Base-by-base conservation (phyloP, 768 basidiomycete genomes). In the Lactifluus pinguis region DNA sequence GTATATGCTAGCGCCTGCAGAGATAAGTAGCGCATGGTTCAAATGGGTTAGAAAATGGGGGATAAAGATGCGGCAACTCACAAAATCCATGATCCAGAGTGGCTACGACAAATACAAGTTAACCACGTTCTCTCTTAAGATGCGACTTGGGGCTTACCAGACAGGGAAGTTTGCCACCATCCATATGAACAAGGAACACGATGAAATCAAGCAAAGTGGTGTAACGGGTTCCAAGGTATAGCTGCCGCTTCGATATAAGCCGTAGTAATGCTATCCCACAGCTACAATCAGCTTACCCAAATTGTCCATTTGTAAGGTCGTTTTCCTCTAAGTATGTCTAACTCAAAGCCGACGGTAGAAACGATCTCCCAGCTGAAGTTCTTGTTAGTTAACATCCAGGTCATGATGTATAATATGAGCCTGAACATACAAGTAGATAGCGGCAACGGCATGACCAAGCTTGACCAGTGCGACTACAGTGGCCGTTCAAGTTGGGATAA, bases 241-340 rank as follows among this genome's bases (percentile, higher is more conserved):
- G 19, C 45, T 47, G 15, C 32, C 32, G 32, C 11, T 47, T 25
- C 19, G 45, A 13, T 47, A 4, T 14, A 8, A 4, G 21, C 6
- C 45, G 13, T 47, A 9, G 9, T 4, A 19, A 13, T 47, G 25
- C 25, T 2, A 2, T 4, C 19, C 1, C 10, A 25, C 4, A 11
- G 10, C 4, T 25, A 14, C 21, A 25, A 47, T 3, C 9, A 6
- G n/a, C 21, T 47, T 13, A 47, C 45, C 45, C 45, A 47, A 25
- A 47, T 45, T 8, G 45, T 47, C 45, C 45, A 25, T 29, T 32
- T 34, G 25, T 52, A 59, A 2, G 61, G 61, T 5, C 45, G 55
- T 36, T 57, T 62, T 6, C 61, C 45, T 62, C 56, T 34, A 2
- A 59, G 25, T 6, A 52, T 13, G 41, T 59, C 47, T 7, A 34